phyloP scores from a whole-genome alignment of 2,329 filamentous ascomycete species.

The Aureobasidium sp. region DNA sequence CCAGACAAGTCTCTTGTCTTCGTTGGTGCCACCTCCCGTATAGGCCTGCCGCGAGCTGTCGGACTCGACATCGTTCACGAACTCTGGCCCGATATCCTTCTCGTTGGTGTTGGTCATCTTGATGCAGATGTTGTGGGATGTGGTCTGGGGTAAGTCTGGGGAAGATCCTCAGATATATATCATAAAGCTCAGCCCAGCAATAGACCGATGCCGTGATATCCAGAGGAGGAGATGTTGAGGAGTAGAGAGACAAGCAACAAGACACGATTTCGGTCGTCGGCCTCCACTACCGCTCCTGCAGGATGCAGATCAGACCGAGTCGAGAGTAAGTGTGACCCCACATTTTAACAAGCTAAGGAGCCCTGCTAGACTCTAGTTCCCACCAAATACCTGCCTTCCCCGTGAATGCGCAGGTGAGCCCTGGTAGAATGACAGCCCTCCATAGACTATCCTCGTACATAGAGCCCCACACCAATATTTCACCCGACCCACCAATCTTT shows the following conservation, averaged over 20 bases:
- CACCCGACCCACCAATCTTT: not conserved
- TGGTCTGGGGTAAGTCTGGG: slow-evolving; percentile 5
- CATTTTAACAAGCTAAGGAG: no score
- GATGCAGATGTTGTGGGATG: not conserved
- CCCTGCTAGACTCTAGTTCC: no score
- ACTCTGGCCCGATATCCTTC: slow-evolving; percentile 1
- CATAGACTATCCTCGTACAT: no score
- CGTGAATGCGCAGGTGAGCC: no score
- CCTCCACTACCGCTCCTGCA: not conserved
- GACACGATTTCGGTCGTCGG: not conserved
- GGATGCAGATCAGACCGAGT: not conserved
- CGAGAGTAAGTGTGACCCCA: not conserved
- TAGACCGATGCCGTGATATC: not conserved
- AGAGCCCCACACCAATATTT: not conserved
- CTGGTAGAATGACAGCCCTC: no score
- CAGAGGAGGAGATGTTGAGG: not conserved
- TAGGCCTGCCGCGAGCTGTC: not conserved
- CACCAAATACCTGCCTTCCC: no score
- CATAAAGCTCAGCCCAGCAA: not conserved
- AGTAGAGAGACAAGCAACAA: not conserved
- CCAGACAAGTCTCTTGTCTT: slow-evolving; percentile 3
- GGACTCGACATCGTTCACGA: slow-evolving; percentile 5
- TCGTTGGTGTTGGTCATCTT: not conserved
- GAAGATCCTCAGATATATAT: not conserved
- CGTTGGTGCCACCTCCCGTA: not conserved